Percentiles rank a stretch among this genome's conserved stretches.
Conservation (phyloP, 345 rosid genomes). For the Corymbia maculata region DNA sequence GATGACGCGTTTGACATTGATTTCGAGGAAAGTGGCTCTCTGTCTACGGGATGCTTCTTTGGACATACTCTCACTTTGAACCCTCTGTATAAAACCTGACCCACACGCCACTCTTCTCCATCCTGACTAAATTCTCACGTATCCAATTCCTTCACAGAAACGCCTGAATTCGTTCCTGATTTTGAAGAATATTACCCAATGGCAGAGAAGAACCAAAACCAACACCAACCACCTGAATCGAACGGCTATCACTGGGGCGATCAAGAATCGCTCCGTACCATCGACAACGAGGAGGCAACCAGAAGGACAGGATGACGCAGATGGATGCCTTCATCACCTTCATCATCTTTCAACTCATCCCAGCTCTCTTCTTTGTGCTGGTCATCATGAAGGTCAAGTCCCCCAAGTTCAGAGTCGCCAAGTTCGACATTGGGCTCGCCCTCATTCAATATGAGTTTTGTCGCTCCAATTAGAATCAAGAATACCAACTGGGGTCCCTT, state of each 20-base stretch:
- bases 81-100: background rate
- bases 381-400: slow-evolving; percentile 3
- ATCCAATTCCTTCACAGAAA: background rate
- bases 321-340: background rate
- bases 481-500: slow-evolving; percentile 8
- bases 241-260: background rate
- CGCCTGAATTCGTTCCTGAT: background rate
- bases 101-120: background rate
- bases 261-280: background rate
- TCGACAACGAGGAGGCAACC: background rate
- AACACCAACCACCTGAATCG: background rate
- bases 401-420: slow-evolving; percentile 8
- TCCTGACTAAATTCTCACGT: background rate
- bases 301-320: slow-evolving; percentile 7
- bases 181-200: background rate
- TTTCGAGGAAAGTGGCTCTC: background rate
- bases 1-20: background rate
- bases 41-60: background rate
- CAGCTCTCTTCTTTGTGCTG: slow-evolving; percentile 4
- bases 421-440: background rate
- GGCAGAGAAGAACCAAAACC: background rate
- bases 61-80: background rate
- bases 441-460: background rate
- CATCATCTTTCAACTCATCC: slow-evolving; percentile 5
- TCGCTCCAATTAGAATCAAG: background rate